phyloP scores from a whole-genome alignment of 2,329 filamentous ascomycete genomes.

The Sporothrix luriei region DNA sequence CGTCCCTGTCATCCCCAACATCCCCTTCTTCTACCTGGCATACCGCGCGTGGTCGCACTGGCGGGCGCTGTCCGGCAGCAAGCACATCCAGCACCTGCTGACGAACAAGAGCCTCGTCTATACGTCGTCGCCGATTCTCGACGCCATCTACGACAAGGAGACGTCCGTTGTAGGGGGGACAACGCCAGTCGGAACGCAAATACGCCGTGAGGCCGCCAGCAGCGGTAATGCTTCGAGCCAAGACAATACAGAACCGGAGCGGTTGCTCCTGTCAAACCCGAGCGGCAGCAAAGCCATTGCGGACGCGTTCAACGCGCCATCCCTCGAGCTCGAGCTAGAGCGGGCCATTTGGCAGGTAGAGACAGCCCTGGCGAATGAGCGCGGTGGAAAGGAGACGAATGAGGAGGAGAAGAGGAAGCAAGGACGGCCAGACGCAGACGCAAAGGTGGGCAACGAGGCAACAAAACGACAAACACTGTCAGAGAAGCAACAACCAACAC shows the following conservation, averaged over 20 bases:
- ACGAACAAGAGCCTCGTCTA: constrained; percentile 70
- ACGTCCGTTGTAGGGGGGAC: constrained; percentile 38
- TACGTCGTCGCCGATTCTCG: constrained; percentile 68
- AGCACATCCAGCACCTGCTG: constrained; percentile 79
- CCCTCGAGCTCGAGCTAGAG: constrained; percentile 72
- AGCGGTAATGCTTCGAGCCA: constrained; percentile 27
- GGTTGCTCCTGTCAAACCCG: constrained; percentile 46
- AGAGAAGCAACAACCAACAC: not conserved
- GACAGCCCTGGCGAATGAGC: constrained; percentile 48
- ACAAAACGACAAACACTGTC: not conserved
- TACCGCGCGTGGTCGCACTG: constrained; percentile 93
- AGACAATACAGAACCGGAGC: constrained; percentile 45
- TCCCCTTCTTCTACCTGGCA: constrained; percentile 94
- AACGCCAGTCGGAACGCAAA: constrained; percentile 37
- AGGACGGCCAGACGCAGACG: not conserved
- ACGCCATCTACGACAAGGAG: constrained; percentile 65
- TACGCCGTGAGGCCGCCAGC: constrained; percentile 31
- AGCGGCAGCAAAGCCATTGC: constrained; percentile 42
- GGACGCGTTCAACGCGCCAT: constrained; percentile 65
- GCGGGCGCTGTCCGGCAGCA: constrained; percentile 80
- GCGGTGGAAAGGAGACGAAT: constrained; percentile 33
- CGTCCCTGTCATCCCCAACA: constrained; percentile 86
- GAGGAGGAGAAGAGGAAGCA: constrained; percentile 34
- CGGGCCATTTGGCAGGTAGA: constrained; percentile 75
- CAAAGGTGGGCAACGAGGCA: not conserved